A percentile compares a stretch with the other conserved stretches of the same genome.
These are phyloP conservation scores for Cytospora mali DNA, from an alignment of 2,329 filamentous ascomycete genomes.

Conservation along the genomic window DNA sequence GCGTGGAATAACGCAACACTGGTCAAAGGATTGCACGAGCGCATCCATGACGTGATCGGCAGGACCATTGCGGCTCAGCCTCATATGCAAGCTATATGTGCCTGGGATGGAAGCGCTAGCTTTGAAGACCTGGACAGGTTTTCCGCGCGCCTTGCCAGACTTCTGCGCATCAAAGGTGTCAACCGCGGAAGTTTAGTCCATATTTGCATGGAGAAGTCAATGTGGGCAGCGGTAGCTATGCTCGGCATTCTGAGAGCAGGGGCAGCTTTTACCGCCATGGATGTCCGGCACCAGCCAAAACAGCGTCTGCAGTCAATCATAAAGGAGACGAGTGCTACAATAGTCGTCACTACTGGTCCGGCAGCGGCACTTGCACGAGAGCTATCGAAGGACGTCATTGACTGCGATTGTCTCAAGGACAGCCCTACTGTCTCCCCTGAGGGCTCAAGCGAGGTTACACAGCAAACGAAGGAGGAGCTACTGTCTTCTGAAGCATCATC, in stretches of 20 bases:
- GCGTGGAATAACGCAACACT: not conserved
- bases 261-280: conserved; percentile 30
- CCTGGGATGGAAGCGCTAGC: not conserved
- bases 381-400: not conserved
- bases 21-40: not conserved
- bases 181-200: not conserved
- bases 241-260: conserved; percentile 25
- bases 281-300: conserved; percentile 37
- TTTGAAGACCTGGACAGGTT: not conserved
- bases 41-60: not conserved
- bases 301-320: not conserved
- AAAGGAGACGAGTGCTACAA: not conserved
- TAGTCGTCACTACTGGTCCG: not conserved
- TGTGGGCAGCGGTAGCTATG: not conserved
- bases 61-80: not conserved
- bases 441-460: no score
- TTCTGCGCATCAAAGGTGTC: not conserved
- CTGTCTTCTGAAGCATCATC: not conserved
- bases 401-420: not conserved
- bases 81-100: not conserved
- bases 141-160: not conserved
- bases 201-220: not conserved
- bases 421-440: not conserved
- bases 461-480: no score
- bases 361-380: not conserved